A percentile compares a stretch with the other conserved stretches of the same genome.
Conservation (phyloP, 2,329 filamentous ascomycete species). For the Colletotrichum filicis region DNA sequence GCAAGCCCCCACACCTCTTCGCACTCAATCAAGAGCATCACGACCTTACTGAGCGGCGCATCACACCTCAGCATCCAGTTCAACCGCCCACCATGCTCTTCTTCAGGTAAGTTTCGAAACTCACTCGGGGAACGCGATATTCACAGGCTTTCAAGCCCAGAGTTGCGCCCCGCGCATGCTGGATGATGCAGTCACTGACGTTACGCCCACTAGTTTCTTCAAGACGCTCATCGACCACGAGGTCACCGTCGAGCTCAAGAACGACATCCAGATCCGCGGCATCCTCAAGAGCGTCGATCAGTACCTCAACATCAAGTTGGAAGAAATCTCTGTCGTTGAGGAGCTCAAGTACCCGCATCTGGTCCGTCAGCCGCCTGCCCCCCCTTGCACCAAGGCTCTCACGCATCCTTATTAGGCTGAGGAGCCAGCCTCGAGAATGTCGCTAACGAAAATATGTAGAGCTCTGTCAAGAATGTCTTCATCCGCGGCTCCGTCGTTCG, state of each 20-base stretch:
- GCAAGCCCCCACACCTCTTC: slow-evolving; percentile 3
- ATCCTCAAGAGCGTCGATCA: slow-evolving; percentile 98
- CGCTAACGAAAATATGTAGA: slow-evolving; percentile 48
- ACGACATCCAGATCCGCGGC: slow-evolving; percentile 96
- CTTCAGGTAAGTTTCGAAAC: slow-evolving; percentile 50
- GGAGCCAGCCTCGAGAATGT: not conserved
- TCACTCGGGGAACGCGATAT: not conserved
- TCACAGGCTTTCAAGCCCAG: not conserved
- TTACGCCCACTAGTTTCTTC: slow-evolving; percentile 79
- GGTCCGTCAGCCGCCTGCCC: slow-evolving; percentile 56
- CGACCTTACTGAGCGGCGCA: slow-evolving; percentile 26
- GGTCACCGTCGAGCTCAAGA: slow-evolving; percentile 99
- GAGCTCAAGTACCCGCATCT: slow-evolving; percentile 96
- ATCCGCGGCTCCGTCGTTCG: slow-evolving; percentile 93
- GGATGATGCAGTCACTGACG: slow-evolving; percentile 2
- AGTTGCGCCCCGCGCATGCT: not conserved
- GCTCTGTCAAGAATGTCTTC: slow-evolving; percentile 93
- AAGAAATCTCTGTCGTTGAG: slow-evolving; percentile 92
- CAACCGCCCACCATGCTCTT: slow-evolving; percentile 53
- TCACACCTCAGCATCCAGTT: slow-evolving; percentile 12
- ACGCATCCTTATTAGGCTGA: not conserved
- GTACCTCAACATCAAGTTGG: slow-evolving; percentile 98
- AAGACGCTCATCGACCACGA: slow-evolving; percentile 98
- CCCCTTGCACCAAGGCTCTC: not conserved
- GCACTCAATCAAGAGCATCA: slow-evolving; percentile 21